Base-by-base conservation (phyloP, 2,329 filamentous ascomycete genomes). In the Scedosporium apiospermum region DNA sequence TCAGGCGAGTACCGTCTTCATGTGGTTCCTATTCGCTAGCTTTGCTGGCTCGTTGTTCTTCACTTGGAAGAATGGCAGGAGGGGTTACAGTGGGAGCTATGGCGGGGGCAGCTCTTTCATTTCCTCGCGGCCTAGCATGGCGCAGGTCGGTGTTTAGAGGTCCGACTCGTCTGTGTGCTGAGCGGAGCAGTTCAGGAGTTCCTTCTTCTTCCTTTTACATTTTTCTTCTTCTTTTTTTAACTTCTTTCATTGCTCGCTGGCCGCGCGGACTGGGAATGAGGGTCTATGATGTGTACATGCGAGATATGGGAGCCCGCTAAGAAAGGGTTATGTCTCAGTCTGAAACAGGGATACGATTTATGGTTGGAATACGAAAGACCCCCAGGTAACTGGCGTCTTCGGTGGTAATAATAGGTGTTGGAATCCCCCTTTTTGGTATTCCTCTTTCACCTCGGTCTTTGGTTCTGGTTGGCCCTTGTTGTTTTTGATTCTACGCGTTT, bases 11-110 rank as follows among this genome's bases (percentile, higher is more conserved):
- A 85, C 83, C 41, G 88, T 84, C 44, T 93, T 93, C 77, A 81
- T 91, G 75, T 93, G 88, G 88, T 92, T 93, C 76, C 82, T 90
- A 58, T 90, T 88, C 72, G 80, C 77, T 46, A 78, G 82, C 27
- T 89, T 88, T 69, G 75, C 78, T 30, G 85, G 77, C 3, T 80
- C 81, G 49, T 71, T 86, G 55, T 77, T 84, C 70, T 80, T 89
- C 65, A 75, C 81, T 62, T 72, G 85, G 68, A 75, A 77, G 64
- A 79, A 81, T 63, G 78, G 81, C 67, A 78, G 81, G 57, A 80
- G 84, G 49, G 75, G 79, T 62, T 72, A 74, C 63, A 60, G 71
- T 51, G 74, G 76, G 61, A 38, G 34, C 34, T 38, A 38, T 14
- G 34, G 34, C 12, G 34, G 34, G 6, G 34, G 34, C 2, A 76